Evolutionary conservation across 108 stramenopile species (phyloP).

Genomic region (Cyclotella cryptica): DNA sequence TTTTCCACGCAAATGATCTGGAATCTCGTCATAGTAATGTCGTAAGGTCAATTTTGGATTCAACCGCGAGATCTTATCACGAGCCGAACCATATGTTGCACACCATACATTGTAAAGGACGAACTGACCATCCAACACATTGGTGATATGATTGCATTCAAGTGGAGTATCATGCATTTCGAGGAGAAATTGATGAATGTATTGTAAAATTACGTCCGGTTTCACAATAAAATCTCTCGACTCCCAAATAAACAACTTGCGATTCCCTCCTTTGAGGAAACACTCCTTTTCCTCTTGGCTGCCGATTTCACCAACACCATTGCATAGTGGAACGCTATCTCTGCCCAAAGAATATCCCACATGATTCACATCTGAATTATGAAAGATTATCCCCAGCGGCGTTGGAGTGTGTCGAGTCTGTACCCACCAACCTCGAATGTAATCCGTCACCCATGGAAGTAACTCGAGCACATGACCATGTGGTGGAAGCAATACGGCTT

Average conservation of each 20-base stretch:
- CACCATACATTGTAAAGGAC: constrained; percentile 44
- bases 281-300: constrained; percentile 28
- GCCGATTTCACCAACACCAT: constrained; percentile 20
- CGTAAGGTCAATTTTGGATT: too few species aligned
- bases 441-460: constrained; percentile 57
- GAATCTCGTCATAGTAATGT: too few species aligned
- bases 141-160: constrained; percentile 23
- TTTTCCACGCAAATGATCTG: too few species aligned
- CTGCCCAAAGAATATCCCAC: constrained; percentile 50
- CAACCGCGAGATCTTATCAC: constrained; percentile 6
- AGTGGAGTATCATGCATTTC: constrained; percentile 2
- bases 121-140: constrained; percentile 23
- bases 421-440: constrained; percentile 54
- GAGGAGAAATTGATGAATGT: constrained; percentile 40
- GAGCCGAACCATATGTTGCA: neutral
- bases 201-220: constrained; percentile 26
- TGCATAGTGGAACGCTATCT: constrained; percentile 41
- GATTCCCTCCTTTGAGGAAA: constrained; percentile 23
- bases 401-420: constrained; percentile 40
- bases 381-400: constrained; percentile 60
- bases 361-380: constrained; percentile 61
- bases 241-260: constrained; percentile 46
- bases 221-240: constrained; percentile 43
- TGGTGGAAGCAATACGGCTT: constrained; percentile 55
- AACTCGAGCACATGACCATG: constrained; percentile 58